Conservation (phyloP, 2,329 filamentous ascomycete species). For the Ophiostoma perfectum region DNA sequence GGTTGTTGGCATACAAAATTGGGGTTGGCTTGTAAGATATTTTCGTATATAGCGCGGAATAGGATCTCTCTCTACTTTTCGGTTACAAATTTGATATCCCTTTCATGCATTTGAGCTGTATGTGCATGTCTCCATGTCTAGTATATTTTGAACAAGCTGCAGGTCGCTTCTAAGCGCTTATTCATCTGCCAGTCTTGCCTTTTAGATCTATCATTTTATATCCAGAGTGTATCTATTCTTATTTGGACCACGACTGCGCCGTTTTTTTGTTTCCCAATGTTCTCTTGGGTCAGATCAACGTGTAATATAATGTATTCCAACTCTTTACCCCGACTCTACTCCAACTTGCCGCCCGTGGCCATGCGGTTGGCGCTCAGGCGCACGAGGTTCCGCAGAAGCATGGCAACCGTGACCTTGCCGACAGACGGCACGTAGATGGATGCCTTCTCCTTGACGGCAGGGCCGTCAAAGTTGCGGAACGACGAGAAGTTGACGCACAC, state of each 20-base stretch:
- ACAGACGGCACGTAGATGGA: conserved; percentile 96
- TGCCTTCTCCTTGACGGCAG: conserved; percentile 87
- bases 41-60: conserved; percentile 11
- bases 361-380: conserved; percentile 23
- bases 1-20: conserved; percentile 7
- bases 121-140: not conserved
- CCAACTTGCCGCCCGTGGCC: conserved; percentile 18
- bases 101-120: not conserved
- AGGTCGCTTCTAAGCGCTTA: not conserved
- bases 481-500: conserved; percentile 99
- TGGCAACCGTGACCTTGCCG: conserved; percentile 94
- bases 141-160: too few relatives aligned
- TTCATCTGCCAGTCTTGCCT: not conserved
- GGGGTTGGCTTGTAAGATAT: conserved; percentile 14
- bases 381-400: conserved; percentile 81
- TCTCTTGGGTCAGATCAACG: not conserved
- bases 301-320: not conserved
- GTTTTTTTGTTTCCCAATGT: not conserved
- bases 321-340: conserved; percentile 5
- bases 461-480: conserved; percentile 82
- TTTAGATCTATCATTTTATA: not conserved
- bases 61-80: conserved; percentile 17
- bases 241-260: too few relatives aligned
- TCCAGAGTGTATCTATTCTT: not conserved
- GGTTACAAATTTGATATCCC: not conserved